Conservation (phyloP, 2,329 filamentous ascomycete species). For the Trichoderma brevicompactum region DNA sequence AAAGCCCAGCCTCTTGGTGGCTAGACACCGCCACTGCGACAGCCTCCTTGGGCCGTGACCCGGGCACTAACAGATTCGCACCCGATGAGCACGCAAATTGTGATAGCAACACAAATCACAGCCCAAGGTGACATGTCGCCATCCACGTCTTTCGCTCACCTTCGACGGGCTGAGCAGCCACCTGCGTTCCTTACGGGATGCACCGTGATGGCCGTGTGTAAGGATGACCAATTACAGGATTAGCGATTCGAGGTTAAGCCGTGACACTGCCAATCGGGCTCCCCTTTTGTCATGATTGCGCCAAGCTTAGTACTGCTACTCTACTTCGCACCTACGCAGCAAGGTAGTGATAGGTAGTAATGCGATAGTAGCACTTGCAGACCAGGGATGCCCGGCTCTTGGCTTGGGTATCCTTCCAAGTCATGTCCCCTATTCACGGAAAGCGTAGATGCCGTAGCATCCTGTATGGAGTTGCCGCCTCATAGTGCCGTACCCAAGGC, state of each 20-base stretch:
- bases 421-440: no score
- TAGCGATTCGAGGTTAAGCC: no score
- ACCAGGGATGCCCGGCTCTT: no score
- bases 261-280: no score
- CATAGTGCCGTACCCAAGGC: background rate
- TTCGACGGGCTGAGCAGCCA: constrained; percentile 31
- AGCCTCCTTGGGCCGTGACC: constrained; percentile 19
- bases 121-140: constrained; percentile 24
- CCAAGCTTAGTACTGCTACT: no score
- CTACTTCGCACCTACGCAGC: no score
- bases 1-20: constrained; percentile 10
- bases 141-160: constrained; percentile 36
- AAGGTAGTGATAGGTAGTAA: no score
- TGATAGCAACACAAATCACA: constrained; percentile 13
- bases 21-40: constrained; percentile 25
- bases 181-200: background rate
- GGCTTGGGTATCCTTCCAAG: background rate
- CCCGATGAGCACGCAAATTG: background rate
- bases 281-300: no score
- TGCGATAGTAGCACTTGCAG: no score
- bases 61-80: constrained; percentile 34
- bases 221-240: background rate
- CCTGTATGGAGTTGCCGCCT: constrained; percentile 4
- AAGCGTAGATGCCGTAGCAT: constrained; percentile 4
- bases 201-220: constrained; percentile 11